Base-by-base conservation (phyloP, 331 rosid genomes). In the Phaseolus coccineus region DNA sequence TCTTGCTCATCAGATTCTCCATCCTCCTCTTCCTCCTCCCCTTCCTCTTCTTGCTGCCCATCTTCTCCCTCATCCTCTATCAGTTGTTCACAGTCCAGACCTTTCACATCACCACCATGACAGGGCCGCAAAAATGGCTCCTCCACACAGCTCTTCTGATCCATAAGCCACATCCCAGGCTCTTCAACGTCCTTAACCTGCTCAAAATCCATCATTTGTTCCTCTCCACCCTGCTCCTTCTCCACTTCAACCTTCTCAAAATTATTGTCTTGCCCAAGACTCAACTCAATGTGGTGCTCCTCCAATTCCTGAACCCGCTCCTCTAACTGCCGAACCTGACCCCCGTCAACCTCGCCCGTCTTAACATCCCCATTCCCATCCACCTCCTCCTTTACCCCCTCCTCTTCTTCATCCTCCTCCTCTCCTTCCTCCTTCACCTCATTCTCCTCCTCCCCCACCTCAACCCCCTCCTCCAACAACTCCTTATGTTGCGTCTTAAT, bases 401-500 rank as follows among this genome's bases (percentile, higher is more conserved):
- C 81, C 52, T 37, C 84, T 35, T 71, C 82, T 37, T 67, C 88
- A 15, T 73, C 83, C 65, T 77, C 84, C 28, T 82, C 87, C 16
- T 85, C 82, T 74, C 75, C 84, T 31, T 82, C 90, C 46, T 71
- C 84, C 79, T 61, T 77, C 76, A 66, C 85, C 19, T 70, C 80
- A 35, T 27, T 82, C 75, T 52, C 91, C 69, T 46, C 79, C 19
- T 70, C 87, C 66, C 28, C 69, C 67, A 14, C 62, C 30, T 80
- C 81, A 10, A 62, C 80, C 73, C 73, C 80, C 50, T 69, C 86
- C 44, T 76, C 67, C 66, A 89, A 69, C 71, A 92, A 59, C 53
- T 92, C 87, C 79, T 84, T 85, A 10, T 82, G 84, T 87, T 95
- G 94, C 0, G 61, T 55, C 87, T 80, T 89, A 48, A 95, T 91